Evolutionary conservation across 352 stramenopile genomes (phyloP), one percentile per base, ranked within the genome.

Genomic region (Stramenopiles sp.): DNA sequence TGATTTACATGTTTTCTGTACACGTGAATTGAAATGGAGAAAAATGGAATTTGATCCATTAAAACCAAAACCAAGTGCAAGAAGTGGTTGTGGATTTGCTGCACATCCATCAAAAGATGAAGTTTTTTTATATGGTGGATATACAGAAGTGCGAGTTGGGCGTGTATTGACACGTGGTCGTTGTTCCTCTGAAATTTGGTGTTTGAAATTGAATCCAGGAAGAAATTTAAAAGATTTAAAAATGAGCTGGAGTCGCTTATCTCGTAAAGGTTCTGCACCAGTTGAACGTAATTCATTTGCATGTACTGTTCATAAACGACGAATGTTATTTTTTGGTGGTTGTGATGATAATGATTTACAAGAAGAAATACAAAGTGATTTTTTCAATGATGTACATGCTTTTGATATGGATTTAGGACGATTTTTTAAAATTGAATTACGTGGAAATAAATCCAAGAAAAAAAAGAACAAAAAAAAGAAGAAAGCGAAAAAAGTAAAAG

Each of bases 351-450:
- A 93, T 81, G 93, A 97, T 82, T 87, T 87, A 23, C 87, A 88
- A 27, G 88, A 93, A 74, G 80, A 87, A 32, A 91, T 93, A 78
- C 86, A 91, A 81, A 91, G 86, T 32, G 91, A 95, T 33, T 98
- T 98, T 86, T 98, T 96, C 85, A 96, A 97, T 83, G 94, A 98
- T 82, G 83, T 98, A 43, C 97, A 96, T 84, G 93, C 94, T 27
- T 96, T 98, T 81, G 95, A 98, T 84, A 95, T 97, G 87, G 93
- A 97, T 79, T 88, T 92, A 30, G 88, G 92, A 23, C 93, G 93
- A 77, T 98, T 94, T 94, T 98, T 96, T 81, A 88, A 95, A 79
- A 91, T 92, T 81, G 89, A 89, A 43, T 78, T 97, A 81, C 87
- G 89, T 30, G n/a, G n/a, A n/a, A n/a, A n/a, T n/a, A n/a, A n/a